Evolutionary conservation across 1,284 basidiomycete genomes (phyloP).

Genomic region (Leccinum huronense): DNA sequence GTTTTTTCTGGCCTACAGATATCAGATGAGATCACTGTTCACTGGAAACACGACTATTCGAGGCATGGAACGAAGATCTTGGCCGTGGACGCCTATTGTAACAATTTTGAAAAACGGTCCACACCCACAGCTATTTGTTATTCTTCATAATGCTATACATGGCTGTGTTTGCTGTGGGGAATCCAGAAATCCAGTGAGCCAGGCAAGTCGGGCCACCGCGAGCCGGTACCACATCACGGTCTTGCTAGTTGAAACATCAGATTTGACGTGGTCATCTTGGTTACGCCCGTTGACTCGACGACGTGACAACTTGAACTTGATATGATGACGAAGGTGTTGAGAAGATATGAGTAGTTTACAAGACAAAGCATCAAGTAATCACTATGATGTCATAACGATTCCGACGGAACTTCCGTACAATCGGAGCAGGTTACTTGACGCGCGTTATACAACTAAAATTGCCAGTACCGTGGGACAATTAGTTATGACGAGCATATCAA

Average conservation of each 20-base stretch:
- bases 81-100: neutral
- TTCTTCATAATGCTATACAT: slow-evolving; percentile 20
- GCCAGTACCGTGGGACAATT: slow-evolving; percentile 12
- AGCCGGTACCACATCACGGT: neutral
- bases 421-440: neutral
- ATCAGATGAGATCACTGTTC: neutral
- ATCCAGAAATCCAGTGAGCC: slow-evolving; percentile 18
- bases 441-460: slow-evolving; percentile 5
- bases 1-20: no score
- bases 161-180: slow-evolving; percentile 22
- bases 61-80: slow-evolving; percentile 10
- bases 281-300: neutral
- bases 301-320: neutral
- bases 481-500: neutral
- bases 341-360: neutral
- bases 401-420: neutral
- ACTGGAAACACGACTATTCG: slow-evolving; percentile 1
- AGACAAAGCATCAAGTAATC: neutral
- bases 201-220: neutral
- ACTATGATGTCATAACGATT: neutral
- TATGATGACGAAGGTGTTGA: neutral
- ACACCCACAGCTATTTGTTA: neutral
- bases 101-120: slow-evolving; percentile 3
- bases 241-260: neutral
- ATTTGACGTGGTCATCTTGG: neutral